A percentile compares a stretch with the other conserved stretches of the same genome.
Evolutionary conservation across 306 rosid genomes (phyloP).

Genomic region (Hippophae tibetana): DNA sequence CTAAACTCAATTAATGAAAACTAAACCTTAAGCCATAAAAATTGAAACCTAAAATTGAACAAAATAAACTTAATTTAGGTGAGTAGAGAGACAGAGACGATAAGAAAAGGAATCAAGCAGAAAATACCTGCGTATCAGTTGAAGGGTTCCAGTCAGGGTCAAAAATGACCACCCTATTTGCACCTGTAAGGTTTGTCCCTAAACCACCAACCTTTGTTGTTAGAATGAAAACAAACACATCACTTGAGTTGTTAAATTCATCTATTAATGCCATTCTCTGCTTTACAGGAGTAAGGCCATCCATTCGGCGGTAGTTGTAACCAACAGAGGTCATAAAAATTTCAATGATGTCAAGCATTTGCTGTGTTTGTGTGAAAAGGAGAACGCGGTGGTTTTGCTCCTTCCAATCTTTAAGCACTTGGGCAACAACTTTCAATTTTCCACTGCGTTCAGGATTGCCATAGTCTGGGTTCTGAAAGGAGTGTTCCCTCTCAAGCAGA

Average conservation of each 20-base stretch:
- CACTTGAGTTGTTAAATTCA: slow-evolving; percentile 72
- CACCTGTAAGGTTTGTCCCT: slow-evolving; percentile 95
- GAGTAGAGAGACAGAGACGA: too few relatives aligned
- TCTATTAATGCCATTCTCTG: slow-evolving; percentile 97
- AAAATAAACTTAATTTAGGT: too few relatives aligned
- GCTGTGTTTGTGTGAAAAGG: slow-evolving; percentile 86
- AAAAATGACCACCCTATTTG: slow-evolving; percentile 83
- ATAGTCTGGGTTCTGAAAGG: slow-evolving; percentile 66
- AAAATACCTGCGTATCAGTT: slow-evolving; percentile 77
- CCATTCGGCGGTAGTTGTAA: slow-evolving; percentile 81
- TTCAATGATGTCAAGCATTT: slow-evolving; percentile 90
- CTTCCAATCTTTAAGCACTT: slow-evolving; percentile 93
- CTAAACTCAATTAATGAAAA: too few relatives aligned
- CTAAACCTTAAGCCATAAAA: too few relatives aligned
- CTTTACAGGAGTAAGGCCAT: slow-evolving; percentile 79
- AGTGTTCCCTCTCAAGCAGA: slow-evolving; percentile 94
- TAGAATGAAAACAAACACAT: slow-evolving; percentile 74
- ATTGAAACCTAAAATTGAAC: too few relatives aligned
- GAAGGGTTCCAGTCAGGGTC: slow-evolving; percentile 99
- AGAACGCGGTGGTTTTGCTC: slow-evolving; percentile 97
- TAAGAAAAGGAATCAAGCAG: neutral
- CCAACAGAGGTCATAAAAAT: slow-evolving; percentile 46
- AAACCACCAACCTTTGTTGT: slow-evolving; percentile 98
- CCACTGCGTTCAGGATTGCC: slow-evolving; percentile 96
- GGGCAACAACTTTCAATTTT: slow-evolving; percentile 87